Percentiles rank a stretch among this genome's conserved stretches.
Conservation (phyloP, 2,329 filamentous ascomycete species). For the Apiospora pterosperma region DNA sequence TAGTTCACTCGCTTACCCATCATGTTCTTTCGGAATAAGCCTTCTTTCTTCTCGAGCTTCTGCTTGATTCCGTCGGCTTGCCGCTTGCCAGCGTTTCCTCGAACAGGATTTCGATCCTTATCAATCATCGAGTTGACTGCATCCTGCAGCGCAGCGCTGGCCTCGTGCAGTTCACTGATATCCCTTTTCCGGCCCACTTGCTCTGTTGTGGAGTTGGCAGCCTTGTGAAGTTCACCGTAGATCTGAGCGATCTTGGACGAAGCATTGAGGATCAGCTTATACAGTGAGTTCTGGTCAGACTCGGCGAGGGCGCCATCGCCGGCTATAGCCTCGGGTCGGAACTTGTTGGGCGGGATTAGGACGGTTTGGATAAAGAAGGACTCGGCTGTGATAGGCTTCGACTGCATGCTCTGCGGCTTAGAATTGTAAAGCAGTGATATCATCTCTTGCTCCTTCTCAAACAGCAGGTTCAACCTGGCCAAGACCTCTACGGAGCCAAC, state of each 20-base stretch:
- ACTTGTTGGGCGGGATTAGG: slow-evolving; percentile 88
- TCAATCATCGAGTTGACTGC: slow-evolving; percentile 91
- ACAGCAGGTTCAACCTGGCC: slow-evolving; percentile 73
- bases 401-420: slow-evolving; percentile 57
- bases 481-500: slow-evolving; percentile 81
- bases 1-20: slow-evolving; percentile 99
- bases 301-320: slow-evolving; percentile 74
- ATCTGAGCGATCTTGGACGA: slow-evolving; percentile 74
- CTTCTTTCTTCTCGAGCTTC: slow-evolving; percentile 97
- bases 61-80: slow-evolving; percentile 97
- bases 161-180: slow-evolving; percentile 74
- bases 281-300: slow-evolving; percentile 81
- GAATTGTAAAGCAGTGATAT: slow-evolving; percentile 82
- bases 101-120: slow-evolving; percentile 77
- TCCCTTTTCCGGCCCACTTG: slow-evolving; percentile 49
- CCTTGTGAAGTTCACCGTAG: slow-evolving; percentile 61
- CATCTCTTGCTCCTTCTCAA: slow-evolving; percentile 83
- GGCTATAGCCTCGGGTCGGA: slow-evolving; percentile 69
- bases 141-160: slow-evolving; percentile 83
- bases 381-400: slow-evolving; percentile 67
- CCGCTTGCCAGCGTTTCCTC: slow-evolving; percentile 71
- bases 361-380: slow-evolving; percentile 93
- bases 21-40: slow-evolving; percentile 98
- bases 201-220: slow-evolving; percentile 27
- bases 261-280: slow-evolving; percentile 77